Conservation (phyloP, 225 moss, liverwort and hornwort genomes). For the Takakia lepidozioides region DNA sequence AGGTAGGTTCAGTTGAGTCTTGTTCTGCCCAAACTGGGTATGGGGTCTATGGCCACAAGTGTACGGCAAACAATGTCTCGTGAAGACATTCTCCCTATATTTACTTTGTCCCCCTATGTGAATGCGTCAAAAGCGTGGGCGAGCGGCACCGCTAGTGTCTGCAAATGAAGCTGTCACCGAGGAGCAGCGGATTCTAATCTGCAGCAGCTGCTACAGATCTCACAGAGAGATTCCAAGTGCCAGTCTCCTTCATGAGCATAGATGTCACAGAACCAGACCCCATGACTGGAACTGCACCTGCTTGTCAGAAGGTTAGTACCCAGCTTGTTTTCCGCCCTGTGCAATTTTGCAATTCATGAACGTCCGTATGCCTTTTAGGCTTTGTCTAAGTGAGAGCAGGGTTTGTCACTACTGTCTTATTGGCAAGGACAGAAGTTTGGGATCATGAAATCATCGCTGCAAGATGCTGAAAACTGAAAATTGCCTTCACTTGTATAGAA, state of each 20-base stretch:
- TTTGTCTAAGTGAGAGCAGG: too few species aligned
- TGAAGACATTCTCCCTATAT: not conserved
- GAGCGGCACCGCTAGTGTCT: constrained; percentile 48
- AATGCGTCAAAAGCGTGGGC: constrained; percentile 47
- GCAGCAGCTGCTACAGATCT: constrained; percentile 60
- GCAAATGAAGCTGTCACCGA: constrained; percentile 49
- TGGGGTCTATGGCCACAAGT: too few species aligned
- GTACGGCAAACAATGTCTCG: too few species aligned
- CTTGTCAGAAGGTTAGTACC: constrained; percentile 61
- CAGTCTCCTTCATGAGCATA: constrained; percentile 50
- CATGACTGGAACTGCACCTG: constrained; percentile 22
- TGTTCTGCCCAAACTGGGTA: too few species aligned
- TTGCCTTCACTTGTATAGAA: too few species aligned
- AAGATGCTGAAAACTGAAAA: too few species aligned
- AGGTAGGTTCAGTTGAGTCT: too few species aligned
- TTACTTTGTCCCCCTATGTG: constrained; percentile 5
- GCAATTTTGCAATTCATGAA: too few species aligned
- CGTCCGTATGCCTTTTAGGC: too few species aligned
- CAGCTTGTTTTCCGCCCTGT: not conserved
- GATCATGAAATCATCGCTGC: too few species aligned
- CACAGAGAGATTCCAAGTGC: constrained; percentile 78
- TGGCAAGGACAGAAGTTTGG: too few species aligned
- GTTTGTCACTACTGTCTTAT: too few species aligned
- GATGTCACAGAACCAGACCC: constrained; percentile 25
- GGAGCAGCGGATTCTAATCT: constrained; percentile 40